phyloP scores from a whole-genome alignment of 768 basidiomycete species.

The Lactarius akahatsu region DNA sequence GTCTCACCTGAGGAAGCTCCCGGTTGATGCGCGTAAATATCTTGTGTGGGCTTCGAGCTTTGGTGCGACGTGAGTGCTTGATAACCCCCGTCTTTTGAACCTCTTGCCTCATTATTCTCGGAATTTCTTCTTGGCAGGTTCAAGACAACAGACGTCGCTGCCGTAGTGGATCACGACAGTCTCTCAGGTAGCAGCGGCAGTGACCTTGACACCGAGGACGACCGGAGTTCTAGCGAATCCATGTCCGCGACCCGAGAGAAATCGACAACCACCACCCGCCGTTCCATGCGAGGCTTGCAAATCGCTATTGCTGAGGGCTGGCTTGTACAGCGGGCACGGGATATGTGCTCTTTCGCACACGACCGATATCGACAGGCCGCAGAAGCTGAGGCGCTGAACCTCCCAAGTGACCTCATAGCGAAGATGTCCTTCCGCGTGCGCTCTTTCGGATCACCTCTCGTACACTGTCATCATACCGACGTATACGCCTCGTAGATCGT shows the following conservation, averaged over 20 bases:
- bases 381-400: slow-evolving; percentile 53
- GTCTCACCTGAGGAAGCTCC: slow-evolving; percentile 57
- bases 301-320: slow-evolving; percentile 68
- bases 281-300: slow-evolving; percentile 68
- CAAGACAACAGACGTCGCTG: slow-evolving; percentile 68
- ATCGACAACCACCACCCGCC: slow-evolving; percentile 40
- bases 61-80: slow-evolving; percentile 57
- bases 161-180: slow-evolving; percentile 75
- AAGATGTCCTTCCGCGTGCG: slow-evolving; percentile 71
- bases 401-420: slow-evolving; percentile 50
- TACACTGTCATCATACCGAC: background rate
- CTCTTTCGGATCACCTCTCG: background rate
- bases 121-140: slow-evolving; percentile 46
- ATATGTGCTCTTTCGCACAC: slow-evolving; percentile 76
- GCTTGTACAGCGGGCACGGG: slow-evolving; percentile 67
- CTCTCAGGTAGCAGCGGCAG: slow-evolving; percentile 54
- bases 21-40: slow-evolving; percentile 64
- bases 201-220: slow-evolving; percentile 44
- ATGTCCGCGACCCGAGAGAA: slow-evolving; percentile 49
- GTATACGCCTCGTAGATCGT: slow-evolving; percentile 50
- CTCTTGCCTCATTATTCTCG: slow-evolving; percentile 1
- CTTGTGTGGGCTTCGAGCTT: slow-evolving; percentile 72
- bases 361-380: slow-evolving; percentile 75
- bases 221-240: slow-evolving; percentile 54
- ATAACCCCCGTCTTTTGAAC: background rate